phyloP scores from a whole-genome alignment of 805 yeast genomes.

The Monosporozyma solicola region DNA sequence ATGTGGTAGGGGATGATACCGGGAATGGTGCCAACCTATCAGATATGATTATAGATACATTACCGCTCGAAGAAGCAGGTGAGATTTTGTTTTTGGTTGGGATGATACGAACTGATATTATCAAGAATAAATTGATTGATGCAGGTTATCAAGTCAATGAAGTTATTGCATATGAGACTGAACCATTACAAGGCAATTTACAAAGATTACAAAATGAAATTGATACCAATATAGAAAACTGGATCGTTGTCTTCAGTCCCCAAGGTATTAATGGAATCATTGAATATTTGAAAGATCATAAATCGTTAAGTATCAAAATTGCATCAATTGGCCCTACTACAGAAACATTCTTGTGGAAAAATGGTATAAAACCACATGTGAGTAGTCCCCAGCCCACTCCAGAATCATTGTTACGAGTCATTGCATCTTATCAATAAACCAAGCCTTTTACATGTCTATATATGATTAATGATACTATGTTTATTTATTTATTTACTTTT shows the following conservation, averaged over 20 bases:
- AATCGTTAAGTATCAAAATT: conserved; percentile 28
- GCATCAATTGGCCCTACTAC: conserved; percentile 96
- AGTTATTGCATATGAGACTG: conserved; percentile 61
- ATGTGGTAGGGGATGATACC: conserved; percentile 56
- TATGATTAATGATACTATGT: not conserved
- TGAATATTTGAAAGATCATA: conserved; percentile 29
- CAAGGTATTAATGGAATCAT: conserved; percentile 71
- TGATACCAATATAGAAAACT: conserved; percentile 22
- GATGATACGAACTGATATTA: conserved; percentile 68
- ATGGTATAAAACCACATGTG: conserved; percentile 49
- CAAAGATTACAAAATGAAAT: conserved; percentile 27
- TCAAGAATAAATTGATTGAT: conserved; percentile 49
- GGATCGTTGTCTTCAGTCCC: conserved; percentile 88
- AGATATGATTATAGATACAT: conserved; percentile 44
- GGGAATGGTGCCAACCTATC: conserved; percentile 76
- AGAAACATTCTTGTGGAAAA: conserved; percentile 43
- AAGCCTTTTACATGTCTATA: not conserved
- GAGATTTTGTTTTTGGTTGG: conserved; percentile 74
- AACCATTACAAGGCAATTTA: conserved; percentile 38
- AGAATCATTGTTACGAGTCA: conserved; percentile 37
- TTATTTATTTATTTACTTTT: not conserved
- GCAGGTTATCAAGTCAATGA: conserved; percentile 34
- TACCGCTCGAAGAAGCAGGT: conserved; percentile 3
- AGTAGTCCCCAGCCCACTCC: conserved; percentile 74
- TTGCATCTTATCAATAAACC: conserved; percentile 6